These are phyloP conservation scores for Nakazawaea ambrosiae DNA, from an alignment of 805 yeast species.

Conservation along the genomic window DNA sequence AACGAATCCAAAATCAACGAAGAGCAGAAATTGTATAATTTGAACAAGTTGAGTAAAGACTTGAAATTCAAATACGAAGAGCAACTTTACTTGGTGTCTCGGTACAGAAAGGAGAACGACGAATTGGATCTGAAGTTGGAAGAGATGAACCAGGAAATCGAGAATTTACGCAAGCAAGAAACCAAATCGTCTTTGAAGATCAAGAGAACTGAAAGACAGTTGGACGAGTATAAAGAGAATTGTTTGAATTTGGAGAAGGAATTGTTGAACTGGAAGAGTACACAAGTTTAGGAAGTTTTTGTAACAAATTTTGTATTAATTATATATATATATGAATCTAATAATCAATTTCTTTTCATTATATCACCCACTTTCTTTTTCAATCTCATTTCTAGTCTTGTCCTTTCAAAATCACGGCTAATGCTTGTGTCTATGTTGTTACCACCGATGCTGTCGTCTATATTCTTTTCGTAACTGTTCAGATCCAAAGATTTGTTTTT, in stretches of 20 bases:
- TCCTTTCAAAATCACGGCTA: slow-evolving; percentile 36
- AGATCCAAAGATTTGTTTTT: too few relatives aligned
- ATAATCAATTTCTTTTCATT: too few relatives aligned
- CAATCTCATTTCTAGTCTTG: slow-evolving; percentile 40
- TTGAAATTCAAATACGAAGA: slow-evolving; percentile 43
- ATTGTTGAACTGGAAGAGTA: slow-evolving; percentile 40
- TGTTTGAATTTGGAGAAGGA: slow-evolving; percentile 49
- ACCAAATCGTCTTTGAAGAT: slow-evolving; percentile 34
- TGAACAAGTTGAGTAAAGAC: slow-evolving; percentile 50
- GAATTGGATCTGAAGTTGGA: slow-evolving; percentile 44
- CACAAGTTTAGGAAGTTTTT: not conserved
- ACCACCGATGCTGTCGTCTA: slow-evolving; percentile 8
- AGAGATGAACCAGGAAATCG: slow-evolving; percentile 37
- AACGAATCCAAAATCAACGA: slow-evolving; percentile 44
- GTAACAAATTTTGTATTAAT: not conserved
- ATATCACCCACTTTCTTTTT: slow-evolving; percentile 36
- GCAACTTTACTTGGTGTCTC: slow-evolving; percentile 41
- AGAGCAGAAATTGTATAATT: slow-evolving; percentile 38
- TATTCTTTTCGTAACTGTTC: not conserved
- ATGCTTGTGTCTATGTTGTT: slow-evolving; percentile 4
- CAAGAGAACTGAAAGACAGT: slow-evolving; percentile 49
- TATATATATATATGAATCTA: too few relatives aligned
- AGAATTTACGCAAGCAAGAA: slow-evolving; percentile 34
- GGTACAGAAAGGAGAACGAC: slow-evolving; percentile 53
- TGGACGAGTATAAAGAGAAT: slow-evolving; percentile 45